Conservation (phyloP, 306 rosid genomes). For the Vigna hirtella region DNA sequence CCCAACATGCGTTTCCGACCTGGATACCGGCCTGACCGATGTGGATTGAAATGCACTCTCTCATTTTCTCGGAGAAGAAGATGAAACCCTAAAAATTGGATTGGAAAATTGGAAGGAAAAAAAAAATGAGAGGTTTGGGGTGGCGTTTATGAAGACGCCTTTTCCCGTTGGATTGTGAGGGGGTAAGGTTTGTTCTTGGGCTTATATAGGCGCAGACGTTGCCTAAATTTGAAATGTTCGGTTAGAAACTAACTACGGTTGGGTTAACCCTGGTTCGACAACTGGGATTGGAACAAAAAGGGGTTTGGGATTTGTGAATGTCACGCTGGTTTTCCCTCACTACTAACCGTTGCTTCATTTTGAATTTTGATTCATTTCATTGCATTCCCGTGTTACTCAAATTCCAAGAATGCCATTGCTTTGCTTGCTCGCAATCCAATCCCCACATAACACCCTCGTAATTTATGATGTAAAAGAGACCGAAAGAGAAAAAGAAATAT, state of each 20-base stretch:
- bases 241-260: constrained; percentile 52
- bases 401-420: constrained; percentile 31
- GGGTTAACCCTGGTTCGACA: constrained; percentile 44
- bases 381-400: background rate
- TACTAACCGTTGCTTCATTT: constrained; percentile 41
- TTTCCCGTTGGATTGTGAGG: constrained; percentile 19
- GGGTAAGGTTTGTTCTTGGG: background rate
- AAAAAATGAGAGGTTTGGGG: background rate
- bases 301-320: background rate
- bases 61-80: constrained; percentile 56
- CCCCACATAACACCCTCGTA: no score
- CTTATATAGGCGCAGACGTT: constrained; percentile 38
- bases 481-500: no score
- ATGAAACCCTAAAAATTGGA: background rate
- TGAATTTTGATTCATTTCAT: constrained; percentile 27
- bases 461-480: no score
- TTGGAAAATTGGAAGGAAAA: no score
- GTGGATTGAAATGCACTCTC: constrained; percentile 89
- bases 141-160: constrained; percentile 90
- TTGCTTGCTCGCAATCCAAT: background rate
- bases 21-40: constrained; percentile 92
- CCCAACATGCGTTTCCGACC: constrained; percentile 90
- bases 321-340: constrained; percentile 5
- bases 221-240: constrained; percentile 49
- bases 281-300: constrained; percentile 2